Evolutionary conservation across 805 yeast genomes (phyloP), one percentile per base, ranked within the genome.

Genomic region (Saturnispora halmiae): DNA sequence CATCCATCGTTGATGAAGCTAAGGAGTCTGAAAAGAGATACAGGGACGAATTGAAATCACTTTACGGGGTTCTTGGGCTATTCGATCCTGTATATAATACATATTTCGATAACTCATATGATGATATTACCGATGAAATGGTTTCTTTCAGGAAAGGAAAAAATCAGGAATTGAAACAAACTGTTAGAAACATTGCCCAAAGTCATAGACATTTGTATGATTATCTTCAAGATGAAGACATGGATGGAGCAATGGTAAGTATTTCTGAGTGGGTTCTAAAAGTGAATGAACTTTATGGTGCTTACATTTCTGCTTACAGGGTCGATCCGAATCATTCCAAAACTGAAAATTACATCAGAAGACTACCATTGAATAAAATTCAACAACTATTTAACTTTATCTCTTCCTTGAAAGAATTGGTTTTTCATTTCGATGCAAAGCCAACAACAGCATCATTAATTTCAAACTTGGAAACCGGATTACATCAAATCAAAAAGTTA

Each of bases 331-430:
- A 47, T 30, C 58, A 57, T 28, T 36, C 61, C 1, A 44, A 52
- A 6, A 43, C 52, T 2, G 65, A 61, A 41, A 40, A 55, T 19
- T 43, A 44, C 14, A 42, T 58, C 6, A 55, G 59, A 38, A 49
- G 59, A 38, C 47, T 55, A 34, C 67, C 67, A 8, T 36, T 63
- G 26, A 46, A 54, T 26, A 51, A 60, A 42, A 40, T 61, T n/a
- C 42, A 55, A 6, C 50, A 52, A 22, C 36, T 63, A 19, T 46
- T 45, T 15, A 53, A 49, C 32, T 48, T 56, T 25, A 40, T 54
- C 10, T 31, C 37, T n/a, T 45, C 46, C 14, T 32, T 59, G 13
- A 49, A 47, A 33, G 51, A 51, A 16, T 38, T 53, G 4, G 34
- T 53, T 7, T 45, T 41, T 24, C 38, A 47, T 34, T 50, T 53